These are phyloP conservation scores for Penicillium sclerotiorum DNA, from an alignment of 2,329 filamentous ascomycete genomes.

Conservation along the genomic window DNA sequence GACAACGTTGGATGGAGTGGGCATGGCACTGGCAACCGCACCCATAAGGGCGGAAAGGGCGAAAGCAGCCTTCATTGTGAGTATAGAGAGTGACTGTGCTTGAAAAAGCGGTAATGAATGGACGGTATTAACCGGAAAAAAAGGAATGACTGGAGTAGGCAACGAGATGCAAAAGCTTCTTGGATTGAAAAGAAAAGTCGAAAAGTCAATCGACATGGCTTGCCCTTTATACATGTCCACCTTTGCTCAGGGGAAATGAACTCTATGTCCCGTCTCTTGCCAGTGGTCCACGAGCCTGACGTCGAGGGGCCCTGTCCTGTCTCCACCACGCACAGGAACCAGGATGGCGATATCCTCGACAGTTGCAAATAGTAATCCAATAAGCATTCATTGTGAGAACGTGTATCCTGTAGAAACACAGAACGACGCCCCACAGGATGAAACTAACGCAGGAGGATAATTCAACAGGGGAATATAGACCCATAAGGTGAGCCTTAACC, in stretches of 20 bases:
- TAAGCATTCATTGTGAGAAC: constrained; percentile 2
- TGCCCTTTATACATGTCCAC: constrained; percentile 19
- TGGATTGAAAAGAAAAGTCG: constrained; percentile 8
- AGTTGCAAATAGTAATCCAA: constrained; percentile 10
- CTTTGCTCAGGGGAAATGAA: constrained; percentile 7
- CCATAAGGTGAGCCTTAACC: constrained; percentile 1
- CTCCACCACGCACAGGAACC: constrained; percentile 14
- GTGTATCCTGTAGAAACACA: constrained; percentile 9
- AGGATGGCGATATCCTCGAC: neutral
- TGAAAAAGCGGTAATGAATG: constrained; percentile 23
- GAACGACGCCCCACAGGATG: constrained; percentile 6
- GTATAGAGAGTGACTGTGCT: constrained; percentile 21
- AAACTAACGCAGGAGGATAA: constrained; percentile 5
- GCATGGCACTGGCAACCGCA: constrained; percentile 22
- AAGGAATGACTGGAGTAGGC: constrained; percentile 22
- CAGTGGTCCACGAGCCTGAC: constrained; percentile 3
- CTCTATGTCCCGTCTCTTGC: neutral
- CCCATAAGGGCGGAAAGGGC: constrained; percentile 24
- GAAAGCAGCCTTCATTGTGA: constrained; percentile 26
- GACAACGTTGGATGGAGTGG: constrained; percentile 13
- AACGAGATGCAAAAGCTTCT: constrained; percentile 18
- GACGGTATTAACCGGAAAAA: constrained; percentile 22
- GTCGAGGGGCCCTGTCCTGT: constrained; percentile 5
- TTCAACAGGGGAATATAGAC: constrained; percentile 5
- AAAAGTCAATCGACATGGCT: constrained; percentile 10